A percentile compares a stretch with the other conserved stretches of the same genome.
phyloP scores from a whole-genome alignment of 495 filamentous ascomycete genomes.

The Aspergillus sclerotiicarbonarius region DNA sequence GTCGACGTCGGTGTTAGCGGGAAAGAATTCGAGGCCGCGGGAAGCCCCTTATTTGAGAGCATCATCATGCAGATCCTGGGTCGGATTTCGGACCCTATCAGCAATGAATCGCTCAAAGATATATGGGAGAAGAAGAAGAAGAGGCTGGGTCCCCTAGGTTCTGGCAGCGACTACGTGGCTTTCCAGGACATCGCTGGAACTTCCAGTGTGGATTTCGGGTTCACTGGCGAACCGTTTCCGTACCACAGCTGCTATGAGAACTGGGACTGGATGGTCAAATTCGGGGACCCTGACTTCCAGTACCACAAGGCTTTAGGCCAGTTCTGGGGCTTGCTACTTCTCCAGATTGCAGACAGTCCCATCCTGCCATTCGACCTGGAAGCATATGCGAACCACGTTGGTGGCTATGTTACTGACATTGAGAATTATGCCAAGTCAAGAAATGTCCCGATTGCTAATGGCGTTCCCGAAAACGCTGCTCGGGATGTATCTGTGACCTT shows the following conservation, averaged over 20 bases:
- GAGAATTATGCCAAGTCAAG: constrained; percentile 61
- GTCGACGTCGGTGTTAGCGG: constrained; percentile 84
- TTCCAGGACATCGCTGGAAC: constrained; percentile 95
- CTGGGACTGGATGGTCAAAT: constrained; percentile 77
- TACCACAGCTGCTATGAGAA: constrained; percentile 87
- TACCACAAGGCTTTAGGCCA: constrained; percentile 80
- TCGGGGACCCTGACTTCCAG: constrained; percentile 76
- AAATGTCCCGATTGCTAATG: constrained; percentile 41
- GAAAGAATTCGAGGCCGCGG: constrained; percentile 67
- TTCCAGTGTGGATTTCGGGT: constrained; percentile 83
- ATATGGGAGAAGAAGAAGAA: constrained; percentile 69
- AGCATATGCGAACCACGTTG: constrained; percentile 66
- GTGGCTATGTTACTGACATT: constrained; percentile 62
- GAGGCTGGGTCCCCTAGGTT: constrained; percentile 64
- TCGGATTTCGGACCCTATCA: constrained; percentile 67
- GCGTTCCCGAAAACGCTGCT: constrained; percentile 5
- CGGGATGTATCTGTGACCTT: constrained; percentile 47
- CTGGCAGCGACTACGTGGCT: constrained; percentile 83
- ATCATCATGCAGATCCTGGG: constrained; percentile 69
- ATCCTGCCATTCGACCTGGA: constrained; percentile 81
- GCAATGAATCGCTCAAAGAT: constrained; percentile 69
- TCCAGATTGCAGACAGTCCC: constrained; percentile 78
- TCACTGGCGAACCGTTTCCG: constrained; percentile 66
- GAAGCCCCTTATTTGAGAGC: constrained; percentile 72
- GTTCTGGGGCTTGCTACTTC: constrained; percentile 75